A percentile compares a stretch with the other conserved stretches of the same genome.
These are phyloP conservation scores for Blastocystis sp. DNA, from an alignment of 352 stramenopile genomes.

Conservation along the genomic window DNA sequence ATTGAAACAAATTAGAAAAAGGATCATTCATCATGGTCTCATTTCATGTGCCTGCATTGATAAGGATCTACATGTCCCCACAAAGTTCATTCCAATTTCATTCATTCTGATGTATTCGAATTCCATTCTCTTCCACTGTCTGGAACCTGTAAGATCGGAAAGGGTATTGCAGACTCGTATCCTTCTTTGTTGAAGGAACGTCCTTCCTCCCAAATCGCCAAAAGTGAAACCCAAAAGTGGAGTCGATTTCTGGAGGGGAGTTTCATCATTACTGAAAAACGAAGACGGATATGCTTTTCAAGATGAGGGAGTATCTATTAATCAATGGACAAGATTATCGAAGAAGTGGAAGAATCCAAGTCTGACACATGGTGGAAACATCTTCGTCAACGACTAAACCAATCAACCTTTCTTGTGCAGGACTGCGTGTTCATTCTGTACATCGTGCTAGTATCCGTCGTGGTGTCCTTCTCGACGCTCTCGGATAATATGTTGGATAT, in stretches of 20 bases:
- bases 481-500: slow-evolving; percentile 17
- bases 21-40: too few relatives aligned
- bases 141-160: too few relatives aligned
- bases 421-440: background rate
- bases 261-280: too few relatives aligned
- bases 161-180: too few relatives aligned
- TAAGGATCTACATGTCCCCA: too few relatives aligned
- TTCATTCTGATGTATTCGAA: too few relatives aligned
- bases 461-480: slow-evolving; percentile 2
- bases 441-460: background rate
- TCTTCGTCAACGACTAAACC: background rate
- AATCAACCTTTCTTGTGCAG: background rate
- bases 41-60: too few relatives aligned
- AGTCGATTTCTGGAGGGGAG: background rate
- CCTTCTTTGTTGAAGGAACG: background rate
- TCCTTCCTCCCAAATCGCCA: background rate
- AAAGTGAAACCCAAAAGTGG: background rate
- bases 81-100: too few relatives aligned
- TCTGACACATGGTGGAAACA: background rate
- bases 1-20: too few relatives aligned
- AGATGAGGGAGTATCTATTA: background rate
- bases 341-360: too few relatives aligned
- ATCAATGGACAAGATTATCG: slow-evolving; percentile 35
- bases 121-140: too few relatives aligned
- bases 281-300: slow-evolving; percentile 26